phyloP scores from a whole-genome alignment of 148 eudicot species.

The Beta vulgaris region DNA sequence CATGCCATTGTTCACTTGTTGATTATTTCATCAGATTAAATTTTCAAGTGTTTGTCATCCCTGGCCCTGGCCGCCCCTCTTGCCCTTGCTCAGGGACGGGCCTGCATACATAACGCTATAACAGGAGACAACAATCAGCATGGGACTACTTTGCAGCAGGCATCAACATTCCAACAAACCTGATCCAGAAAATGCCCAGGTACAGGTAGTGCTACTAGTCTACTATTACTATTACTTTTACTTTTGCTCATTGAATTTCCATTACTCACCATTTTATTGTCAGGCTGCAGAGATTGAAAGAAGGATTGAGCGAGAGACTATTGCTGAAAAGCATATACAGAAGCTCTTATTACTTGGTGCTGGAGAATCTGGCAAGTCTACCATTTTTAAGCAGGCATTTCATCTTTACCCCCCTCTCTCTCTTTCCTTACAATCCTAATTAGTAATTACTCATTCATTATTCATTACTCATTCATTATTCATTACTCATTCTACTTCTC shows the following conservation, averaged over 20 bases:
- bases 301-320: constrained; percentile 82
- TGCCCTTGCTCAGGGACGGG: no score
- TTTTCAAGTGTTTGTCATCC: no score
- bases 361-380: constrained; percentile 98
- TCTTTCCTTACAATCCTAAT: no score
- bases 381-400: constrained; percentile 96
- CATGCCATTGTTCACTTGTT: no score
- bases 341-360: constrained; percentile 92
- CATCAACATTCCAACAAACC: constrained; percentile 54
- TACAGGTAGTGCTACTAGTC: neutral
- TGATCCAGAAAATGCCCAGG: constrained; percentile 77
- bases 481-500: no score
- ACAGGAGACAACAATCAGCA: no score
- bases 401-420: no score
- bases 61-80: no score
- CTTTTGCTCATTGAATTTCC: neutral
- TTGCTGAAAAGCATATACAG: constrained; percentile 91
- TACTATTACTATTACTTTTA: neutral
- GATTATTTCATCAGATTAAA: no score
- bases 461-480: no score
- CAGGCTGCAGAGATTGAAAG: constrained; percentile 91
- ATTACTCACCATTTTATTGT: neutral
- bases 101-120: no score
- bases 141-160: constrained; percentile 90
- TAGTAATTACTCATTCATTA: no score